phyloP scores from a whole-genome alignment of 208 protist genomes.

The Wallacemonas rigidus region DNA sequence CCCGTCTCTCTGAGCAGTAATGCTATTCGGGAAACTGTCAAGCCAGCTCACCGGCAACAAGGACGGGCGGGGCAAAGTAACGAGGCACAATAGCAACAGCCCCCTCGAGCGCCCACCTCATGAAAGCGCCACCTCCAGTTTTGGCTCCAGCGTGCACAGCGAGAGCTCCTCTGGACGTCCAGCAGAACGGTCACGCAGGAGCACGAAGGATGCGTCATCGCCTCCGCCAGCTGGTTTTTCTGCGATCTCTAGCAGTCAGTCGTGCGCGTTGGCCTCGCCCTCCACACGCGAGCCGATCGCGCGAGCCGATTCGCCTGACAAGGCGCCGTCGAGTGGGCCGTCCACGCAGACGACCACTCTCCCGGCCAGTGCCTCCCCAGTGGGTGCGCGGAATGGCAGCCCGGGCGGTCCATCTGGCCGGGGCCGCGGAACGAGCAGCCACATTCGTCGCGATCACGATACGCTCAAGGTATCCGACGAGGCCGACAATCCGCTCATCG shows the following conservation, averaged over 20 bases:
- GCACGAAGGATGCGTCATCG: background rate
- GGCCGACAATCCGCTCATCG: constrained; percentile 19
- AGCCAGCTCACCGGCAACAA: constrained; percentile 15
- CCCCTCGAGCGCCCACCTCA: background rate
- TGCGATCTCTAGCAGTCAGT: background rate
- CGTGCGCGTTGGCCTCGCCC: too few relatives aligned
- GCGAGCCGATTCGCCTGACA: background rate
- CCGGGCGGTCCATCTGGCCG: background rate
- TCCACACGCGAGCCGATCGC: background rate
- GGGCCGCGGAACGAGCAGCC: constrained; percentile 7
- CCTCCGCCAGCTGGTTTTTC: background rate
- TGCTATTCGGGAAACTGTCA: constrained; percentile 14
- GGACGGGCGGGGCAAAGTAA: background rate
- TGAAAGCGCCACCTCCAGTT: background rate
- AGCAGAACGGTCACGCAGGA: background rate
- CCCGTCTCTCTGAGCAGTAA: background rate
- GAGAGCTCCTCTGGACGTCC: background rate
- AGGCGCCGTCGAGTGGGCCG: background rate
- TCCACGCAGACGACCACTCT: too few relatives aligned
- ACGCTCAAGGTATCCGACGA: background rate
- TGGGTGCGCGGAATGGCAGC: too few relatives aligned
- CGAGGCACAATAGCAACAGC: background rate
- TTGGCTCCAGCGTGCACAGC: background rate
- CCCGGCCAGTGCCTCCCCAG: too few relatives aligned
- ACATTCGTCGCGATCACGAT: constrained; percentile 1